These are phyloP conservation scores for Sporothrix curviconia DNA, from an alignment of 2,329 filamentous ascomycete genomes.

Conservation along the genomic window DNA sequence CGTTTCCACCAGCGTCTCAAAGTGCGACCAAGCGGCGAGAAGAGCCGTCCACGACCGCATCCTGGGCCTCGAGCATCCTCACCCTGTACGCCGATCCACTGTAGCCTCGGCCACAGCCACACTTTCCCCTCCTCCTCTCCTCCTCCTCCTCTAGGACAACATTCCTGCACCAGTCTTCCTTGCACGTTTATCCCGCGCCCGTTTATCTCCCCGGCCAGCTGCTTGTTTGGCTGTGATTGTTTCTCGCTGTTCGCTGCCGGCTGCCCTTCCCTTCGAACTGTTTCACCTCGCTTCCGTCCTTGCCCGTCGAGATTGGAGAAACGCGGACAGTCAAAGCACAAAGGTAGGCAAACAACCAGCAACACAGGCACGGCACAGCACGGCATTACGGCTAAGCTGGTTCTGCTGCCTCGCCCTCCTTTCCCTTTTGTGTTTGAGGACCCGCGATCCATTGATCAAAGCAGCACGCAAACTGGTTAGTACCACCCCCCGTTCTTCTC, in stretches of 20 bases:
- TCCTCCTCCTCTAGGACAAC: not conserved
- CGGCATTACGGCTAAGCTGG: slow-evolving; percentile 12
- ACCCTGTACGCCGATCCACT: slow-evolving; percentile 9
- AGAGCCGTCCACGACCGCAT: slow-evolving; percentile 1
- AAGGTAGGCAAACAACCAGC: not conserved
- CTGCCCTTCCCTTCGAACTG: not conserved
- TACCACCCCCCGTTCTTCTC: not conserved
- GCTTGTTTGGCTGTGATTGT: not conserved
- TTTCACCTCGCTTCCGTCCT: no score
- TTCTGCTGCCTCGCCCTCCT: slow-evolving; percentile 4
- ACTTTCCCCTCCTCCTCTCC: not conserved
- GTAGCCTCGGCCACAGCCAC: slow-evolving; percentile 8
- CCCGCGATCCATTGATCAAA: slow-evolving; percentile 9
- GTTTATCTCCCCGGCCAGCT: not conserved
- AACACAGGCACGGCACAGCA: not conserved
- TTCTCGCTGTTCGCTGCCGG: not conserved
- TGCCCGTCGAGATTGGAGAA: not conserved
- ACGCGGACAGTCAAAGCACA: not conserved
- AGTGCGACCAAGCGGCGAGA: slow-evolving; percentile 1
- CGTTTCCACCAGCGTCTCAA: not conserved
- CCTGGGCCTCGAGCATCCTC: not conserved
- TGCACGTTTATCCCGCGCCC: not conserved
- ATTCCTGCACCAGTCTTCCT: no score
- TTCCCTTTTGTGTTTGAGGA: slow-evolving; percentile 12
- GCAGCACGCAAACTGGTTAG: slow-evolving; percentile 11